These are phyloP conservation scores for Carallia brachiata DNA, from an alignment of 345 rosid species.

Conservation along the genomic window DNA sequence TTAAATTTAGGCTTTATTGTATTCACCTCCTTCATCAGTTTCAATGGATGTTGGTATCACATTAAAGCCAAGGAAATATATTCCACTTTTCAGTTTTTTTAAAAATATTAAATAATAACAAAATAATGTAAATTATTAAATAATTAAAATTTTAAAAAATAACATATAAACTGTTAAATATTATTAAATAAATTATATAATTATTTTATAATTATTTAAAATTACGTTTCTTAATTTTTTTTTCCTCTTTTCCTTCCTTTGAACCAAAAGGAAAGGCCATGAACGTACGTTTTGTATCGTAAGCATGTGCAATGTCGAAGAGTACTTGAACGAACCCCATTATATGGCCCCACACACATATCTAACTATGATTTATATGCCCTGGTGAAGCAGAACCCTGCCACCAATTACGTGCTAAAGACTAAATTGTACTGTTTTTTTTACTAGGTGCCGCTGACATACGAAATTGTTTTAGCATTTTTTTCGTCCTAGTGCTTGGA, in stretches of 20 bases:
- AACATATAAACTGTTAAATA: no score
- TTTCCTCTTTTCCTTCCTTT: constrained; percentile 10
- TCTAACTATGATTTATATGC: no score
- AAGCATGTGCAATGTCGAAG: constrained; percentile 23
- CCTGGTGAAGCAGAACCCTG: not conserved
- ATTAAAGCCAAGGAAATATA: constrained; percentile 23
- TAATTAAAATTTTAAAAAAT: no score
- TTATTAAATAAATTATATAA: no score
- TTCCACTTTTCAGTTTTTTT: constrained; percentile 16
- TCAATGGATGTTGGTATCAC: constrained; percentile 14
- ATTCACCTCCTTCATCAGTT: constrained; percentile 8
- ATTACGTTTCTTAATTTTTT: no score
- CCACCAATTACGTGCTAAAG: not conserved
- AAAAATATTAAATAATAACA: no score
- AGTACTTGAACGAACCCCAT: not conserved
- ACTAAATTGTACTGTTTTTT: not conserved
- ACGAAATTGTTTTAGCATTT: not conserved
- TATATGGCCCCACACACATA: constrained; percentile 6
- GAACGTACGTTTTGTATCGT: constrained; percentile 17
- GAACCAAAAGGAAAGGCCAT: constrained; percentile 27
- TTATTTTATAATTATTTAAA: no score
- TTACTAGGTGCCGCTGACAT: not conserved
- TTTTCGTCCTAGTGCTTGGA: not conserved
- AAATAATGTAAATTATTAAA: no score
- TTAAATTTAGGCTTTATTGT: constrained; percentile 23